These are phyloP conservation scores for Adansonia digitata DNA, from an alignment of 345 rosid genomes.

Conservation along the genomic window DNA sequence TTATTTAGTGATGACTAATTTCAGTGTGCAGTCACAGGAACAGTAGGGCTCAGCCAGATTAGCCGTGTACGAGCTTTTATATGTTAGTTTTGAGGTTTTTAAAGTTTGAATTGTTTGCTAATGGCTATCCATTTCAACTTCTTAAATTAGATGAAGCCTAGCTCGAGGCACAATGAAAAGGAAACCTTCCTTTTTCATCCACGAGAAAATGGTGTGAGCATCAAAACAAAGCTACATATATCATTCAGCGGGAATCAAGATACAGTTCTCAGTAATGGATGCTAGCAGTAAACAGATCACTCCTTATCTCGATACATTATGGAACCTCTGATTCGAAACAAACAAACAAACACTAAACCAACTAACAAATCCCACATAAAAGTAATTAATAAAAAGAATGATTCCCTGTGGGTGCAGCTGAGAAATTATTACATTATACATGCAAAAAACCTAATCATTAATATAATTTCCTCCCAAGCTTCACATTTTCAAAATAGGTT, in stretches of 20 bases:
- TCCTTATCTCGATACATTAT: not conserved
- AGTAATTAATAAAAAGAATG: not conserved
- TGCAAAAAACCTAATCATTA: not conserved
- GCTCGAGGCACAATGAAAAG: not conserved
- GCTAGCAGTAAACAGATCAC: not conserved
- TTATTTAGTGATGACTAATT: not conserved
- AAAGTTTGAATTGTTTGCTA: not conserved
- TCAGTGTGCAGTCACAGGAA: not conserved
- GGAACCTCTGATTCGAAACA: not conserved
- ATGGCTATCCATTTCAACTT: not conserved
- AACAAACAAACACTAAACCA: not conserved
- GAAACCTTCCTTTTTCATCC: not conserved
- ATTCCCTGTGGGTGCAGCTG: not conserved
- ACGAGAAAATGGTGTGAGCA: not conserved
- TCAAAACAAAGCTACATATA: not conserved
- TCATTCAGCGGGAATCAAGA: not conserved
- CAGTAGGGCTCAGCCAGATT: not conserved
- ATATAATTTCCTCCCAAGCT: not conserved
- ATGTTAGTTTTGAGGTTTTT: no score
- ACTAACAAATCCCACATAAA: not conserved
- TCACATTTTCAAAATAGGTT: not conserved
- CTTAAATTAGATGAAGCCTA: no score
- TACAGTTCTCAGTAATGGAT: not conserved
- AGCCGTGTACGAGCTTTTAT: not conserved
- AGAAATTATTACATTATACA: not conserved